Evolutionary conservation across 108 stramenopile species (phyloP).

Genomic region (Cyclotella atomus): DNA sequence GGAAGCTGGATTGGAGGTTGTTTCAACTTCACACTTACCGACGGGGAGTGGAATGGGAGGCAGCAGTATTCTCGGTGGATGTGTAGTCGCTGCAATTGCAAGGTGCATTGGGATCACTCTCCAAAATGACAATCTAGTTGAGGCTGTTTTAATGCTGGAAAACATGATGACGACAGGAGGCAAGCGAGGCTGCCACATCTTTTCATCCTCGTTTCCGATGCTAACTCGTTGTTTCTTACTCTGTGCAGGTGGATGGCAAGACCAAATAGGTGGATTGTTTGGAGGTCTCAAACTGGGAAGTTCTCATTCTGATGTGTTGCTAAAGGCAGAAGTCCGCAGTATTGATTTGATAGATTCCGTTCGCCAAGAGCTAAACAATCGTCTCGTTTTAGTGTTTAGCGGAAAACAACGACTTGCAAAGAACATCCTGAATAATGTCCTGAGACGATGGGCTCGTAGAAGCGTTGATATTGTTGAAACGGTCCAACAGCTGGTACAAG

Average conservation of each 20-base stretch:
- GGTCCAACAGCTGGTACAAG: slow-evolving; percentile 62
- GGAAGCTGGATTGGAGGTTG: slow-evolving; percentile 69
- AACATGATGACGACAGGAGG: slow-evolving; percentile 78
- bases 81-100: slow-evolving; percentile 63
- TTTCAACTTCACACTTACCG: slow-evolving; percentile 71
- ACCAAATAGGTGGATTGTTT: slow-evolving; percentile 77
- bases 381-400: slow-evolving; percentile 71
- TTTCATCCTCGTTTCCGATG: no score
- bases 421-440: slow-evolving; percentile 75
- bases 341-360: slow-evolving; percentile 23
- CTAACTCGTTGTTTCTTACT: slow-evolving; percentile 33
- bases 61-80: slow-evolving; percentile 80
- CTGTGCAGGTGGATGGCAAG: slow-evolving; percentile 93
- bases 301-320: slow-evolving; percentile 46
- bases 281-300: slow-evolving; percentile 68
- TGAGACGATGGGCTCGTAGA: slow-evolving; percentile 73
- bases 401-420: slow-evolving; percentile 85
- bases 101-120: slow-evolving; percentile 54
- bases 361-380: slow-evolving; percentile 45
- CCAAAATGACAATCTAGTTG: slow-evolving; percentile 44
- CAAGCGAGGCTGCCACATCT: no score
- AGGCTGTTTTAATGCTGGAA: slow-evolving; percentile 72
- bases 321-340: slow-evolving; percentile 48
- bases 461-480: slow-evolving; percentile 62
- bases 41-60: slow-evolving; percentile 88